Percentiles rank a stretch among this genome's conserved stretches.
phyloP scores from a whole-genome alignment of 495 filamentous ascomycete species.

The Penicillium herquei region DNA sequence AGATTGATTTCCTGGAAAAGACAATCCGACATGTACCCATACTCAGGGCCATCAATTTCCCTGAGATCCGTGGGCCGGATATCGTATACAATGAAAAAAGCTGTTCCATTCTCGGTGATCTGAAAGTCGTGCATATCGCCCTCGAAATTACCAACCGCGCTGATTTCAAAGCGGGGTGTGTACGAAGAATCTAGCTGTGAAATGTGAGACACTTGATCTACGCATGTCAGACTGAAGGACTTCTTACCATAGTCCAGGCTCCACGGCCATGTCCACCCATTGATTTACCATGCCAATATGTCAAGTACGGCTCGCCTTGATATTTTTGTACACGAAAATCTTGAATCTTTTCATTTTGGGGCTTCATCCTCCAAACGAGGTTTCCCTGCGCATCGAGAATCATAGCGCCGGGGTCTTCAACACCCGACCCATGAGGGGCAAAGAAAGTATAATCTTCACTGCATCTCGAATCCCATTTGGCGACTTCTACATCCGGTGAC shows the following conservation, averaged over 20 bases:
- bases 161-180: constrained; percentile 35
- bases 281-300: constrained; percentile 54
- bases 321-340: constrained; percentile 47
- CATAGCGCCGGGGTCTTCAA: constrained; percentile 42
- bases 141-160: constrained; percentile 27
- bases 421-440: constrained; percentile 43
- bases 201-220: neutral
- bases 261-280: constrained; percentile 48
- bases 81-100: constrained; percentile 52
- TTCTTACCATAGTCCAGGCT: constrained; percentile 51
- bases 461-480: neutral
- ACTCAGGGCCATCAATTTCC: constrained; percentile 38
- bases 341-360: constrained; percentile 37
- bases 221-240: neutral
- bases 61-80: constrained; percentile 43
- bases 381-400: constrained; percentile 45
- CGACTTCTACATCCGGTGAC: neutral
- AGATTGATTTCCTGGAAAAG: constrained; percentile 45
- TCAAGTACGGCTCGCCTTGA: constrained; percentile 45
- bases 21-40: constrained; percentile 42
- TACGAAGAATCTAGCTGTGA: constrained; percentile 49
- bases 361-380: constrained; percentile 42
- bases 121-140: constrained; percentile 48
- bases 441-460: constrained; percentile 35
- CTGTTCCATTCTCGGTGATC: constrained; percentile 47